A percentile compares a stretch with the other conserved stretches of the same genome.
Conservation (phyloP, 2,329 filamentous ascomycete genomes). For the Penicillium sp. region DNA sequence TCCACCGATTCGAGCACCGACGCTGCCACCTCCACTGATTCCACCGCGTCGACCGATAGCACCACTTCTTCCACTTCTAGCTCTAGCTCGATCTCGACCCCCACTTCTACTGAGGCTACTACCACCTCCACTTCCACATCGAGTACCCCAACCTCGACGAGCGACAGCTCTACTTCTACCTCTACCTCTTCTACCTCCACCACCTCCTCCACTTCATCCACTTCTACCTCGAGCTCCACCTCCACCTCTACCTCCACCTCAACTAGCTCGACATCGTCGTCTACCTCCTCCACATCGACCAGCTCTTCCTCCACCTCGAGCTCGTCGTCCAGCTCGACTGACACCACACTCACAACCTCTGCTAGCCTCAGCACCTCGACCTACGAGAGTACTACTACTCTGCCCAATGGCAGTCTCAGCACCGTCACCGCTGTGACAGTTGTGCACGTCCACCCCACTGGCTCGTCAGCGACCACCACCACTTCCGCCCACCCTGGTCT, state of each 20-base stretch:
- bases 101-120: constrained; percentile 3
- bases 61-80: constrained; percentile 29
- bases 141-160: not conserved
- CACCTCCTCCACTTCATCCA: not conserved
- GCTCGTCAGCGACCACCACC: constrained; percentile 20
- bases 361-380: constrained; percentile 40
- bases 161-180: not conserved
- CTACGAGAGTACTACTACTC: constrained; percentile 42
- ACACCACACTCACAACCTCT: constrained; percentile 17
- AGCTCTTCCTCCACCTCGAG: constrained; percentile 3
- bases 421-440: constrained; percentile 49
- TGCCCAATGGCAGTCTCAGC: constrained; percentile 41
- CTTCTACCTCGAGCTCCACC: constrained; percentile 7
- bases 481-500: constrained; percentile 35
- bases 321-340: constrained; percentile 4
- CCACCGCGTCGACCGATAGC: constrained; percentile 6
- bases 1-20: constrained; percentile 6
- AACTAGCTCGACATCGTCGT: not conserved
- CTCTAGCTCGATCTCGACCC: constrained; percentile 4
- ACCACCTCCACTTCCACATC: not conserved
- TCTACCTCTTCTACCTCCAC: constrained; percentile 7
- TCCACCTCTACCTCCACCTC: not conserved
- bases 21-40: constrained; percentile 9
- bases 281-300: constrained; percentile 1
- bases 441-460: constrained; percentile 36